A percentile compares a stretch with the other conserved stretches of the same genome.
Evolutionary conservation across 2,329 filamentous ascomycete genomes (phyloP).

Genomic region (Epichloe gansuensis): DNA sequence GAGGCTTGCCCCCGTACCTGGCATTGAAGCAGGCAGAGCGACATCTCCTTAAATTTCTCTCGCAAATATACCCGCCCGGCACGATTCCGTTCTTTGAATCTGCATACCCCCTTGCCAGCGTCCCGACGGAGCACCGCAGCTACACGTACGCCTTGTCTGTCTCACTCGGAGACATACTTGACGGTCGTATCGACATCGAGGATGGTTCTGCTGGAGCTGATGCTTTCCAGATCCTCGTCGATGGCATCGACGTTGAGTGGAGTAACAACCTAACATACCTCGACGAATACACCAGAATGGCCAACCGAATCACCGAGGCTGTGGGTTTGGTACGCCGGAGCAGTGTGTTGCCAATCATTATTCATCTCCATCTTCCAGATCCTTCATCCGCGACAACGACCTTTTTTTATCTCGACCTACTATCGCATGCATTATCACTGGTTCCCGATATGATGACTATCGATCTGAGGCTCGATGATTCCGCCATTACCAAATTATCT

Average conservation of each 20-base stretch:
- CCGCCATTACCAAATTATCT: conserved; percentile 36
- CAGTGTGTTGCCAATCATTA: conserved; percentile 46
- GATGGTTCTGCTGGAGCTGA: conserved; percentile 54
- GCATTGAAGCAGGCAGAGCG: conserved; percentile 55
- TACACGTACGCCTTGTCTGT: conserved; percentile 58
- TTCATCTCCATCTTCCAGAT: conserved; percentile 31
- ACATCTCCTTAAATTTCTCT: conserved; percentile 57
- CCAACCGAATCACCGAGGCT: conserved; percentile 41
- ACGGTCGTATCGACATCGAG: conserved; percentile 44
- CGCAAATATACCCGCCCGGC: conserved; percentile 41
- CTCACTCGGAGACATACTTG: conserved; percentile 40
- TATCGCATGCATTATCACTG: conserved; percentile 47
- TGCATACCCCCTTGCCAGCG: conserved; percentile 50
- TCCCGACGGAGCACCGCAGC: conserved; percentile 44
- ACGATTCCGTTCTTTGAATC: conserved; percentile 47
- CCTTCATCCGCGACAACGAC: conserved; percentile 11
- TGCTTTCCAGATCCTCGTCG: conserved; percentile 48
- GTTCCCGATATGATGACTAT: conserved; percentile 51
- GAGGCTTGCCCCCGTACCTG: conserved; percentile 44
- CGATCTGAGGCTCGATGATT: conserved; percentile 44
- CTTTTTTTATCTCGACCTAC: conserved; percentile 38
- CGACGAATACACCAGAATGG: conserved; percentile 19
- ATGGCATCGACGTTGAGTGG: conserved; percentile 22
- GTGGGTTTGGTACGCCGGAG: conserved; percentile 49
- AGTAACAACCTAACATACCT: conserved; percentile 7